Conservation (phyloP, 805 yeast species). For the Candida awuae region DNA sequence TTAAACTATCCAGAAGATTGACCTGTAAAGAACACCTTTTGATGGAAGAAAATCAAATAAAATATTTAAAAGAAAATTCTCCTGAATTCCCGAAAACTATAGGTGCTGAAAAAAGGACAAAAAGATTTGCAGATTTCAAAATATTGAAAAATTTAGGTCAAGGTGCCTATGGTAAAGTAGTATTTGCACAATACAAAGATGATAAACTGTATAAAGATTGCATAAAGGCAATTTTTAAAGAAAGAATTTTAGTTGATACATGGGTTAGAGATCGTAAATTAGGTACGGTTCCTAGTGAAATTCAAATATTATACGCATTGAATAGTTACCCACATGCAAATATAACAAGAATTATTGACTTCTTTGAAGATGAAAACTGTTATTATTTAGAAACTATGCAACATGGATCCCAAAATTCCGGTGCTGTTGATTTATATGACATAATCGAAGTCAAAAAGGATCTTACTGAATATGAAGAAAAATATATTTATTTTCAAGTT, state of each 20-base stretch:
- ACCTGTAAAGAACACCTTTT: conserved; percentile 9
- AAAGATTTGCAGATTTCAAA: conserved; percentile 61
- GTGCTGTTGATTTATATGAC: conserved; percentile 90
- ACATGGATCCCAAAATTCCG: conserved; percentile 61
- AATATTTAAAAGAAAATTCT: conserved; percentile 15
- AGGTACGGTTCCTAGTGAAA: conserved; percentile 95
- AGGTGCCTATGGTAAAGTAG: conserved; percentile 95
- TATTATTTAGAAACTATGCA: conserved; percentile 89
- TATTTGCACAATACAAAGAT: conserved; percentile 59
- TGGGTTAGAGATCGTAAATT: conserved; percentile 91
- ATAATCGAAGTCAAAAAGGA: conserved; percentile 77
- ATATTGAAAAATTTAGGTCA: conserved; percentile 79
- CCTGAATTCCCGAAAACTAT: conserved; percentile 43
- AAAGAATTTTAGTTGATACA: conserved; percentile 87
- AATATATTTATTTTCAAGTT: conserved; percentile 69
- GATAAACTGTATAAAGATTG: conserved; percentile 63
- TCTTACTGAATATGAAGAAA: conserved; percentile 74
- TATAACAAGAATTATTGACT: conserved; percentile 77
- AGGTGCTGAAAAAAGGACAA: conserved; percentile 64
- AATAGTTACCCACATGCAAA: conserved; percentile 77
- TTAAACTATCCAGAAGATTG: no score
- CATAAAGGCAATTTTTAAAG: conserved; percentile 84
- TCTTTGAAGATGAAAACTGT: conserved; percentile 83
- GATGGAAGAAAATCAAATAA: conserved; percentile 26
- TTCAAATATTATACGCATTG: conserved; percentile 82